Conservation (phyloP, 108 stramenopile species). For the Cyclotella distinguenda region DNA sequence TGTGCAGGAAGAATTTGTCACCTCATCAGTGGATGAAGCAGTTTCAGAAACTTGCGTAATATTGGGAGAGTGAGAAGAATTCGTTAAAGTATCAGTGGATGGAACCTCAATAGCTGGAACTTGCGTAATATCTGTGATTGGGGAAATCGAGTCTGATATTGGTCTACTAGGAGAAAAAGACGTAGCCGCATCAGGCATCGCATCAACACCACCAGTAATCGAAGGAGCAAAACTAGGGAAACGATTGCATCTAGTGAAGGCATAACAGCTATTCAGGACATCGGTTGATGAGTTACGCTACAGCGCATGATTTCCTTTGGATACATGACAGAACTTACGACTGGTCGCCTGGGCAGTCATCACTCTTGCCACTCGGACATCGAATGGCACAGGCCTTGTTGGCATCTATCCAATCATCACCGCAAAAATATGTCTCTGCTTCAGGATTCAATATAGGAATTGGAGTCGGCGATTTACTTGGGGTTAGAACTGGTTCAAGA, state of each 20-base stretch:
- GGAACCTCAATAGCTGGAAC: too few species aligned
- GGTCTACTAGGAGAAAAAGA: neutral
- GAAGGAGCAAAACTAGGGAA: neutral
- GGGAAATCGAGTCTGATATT: too few species aligned
- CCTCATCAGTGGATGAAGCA: too few species aligned
- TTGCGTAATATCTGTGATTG: too few species aligned
- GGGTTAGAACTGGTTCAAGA: conserved; percentile 9
- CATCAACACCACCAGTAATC: too few species aligned
- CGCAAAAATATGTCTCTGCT: conserved; percentile 38
- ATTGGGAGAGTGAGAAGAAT: too few species aligned
- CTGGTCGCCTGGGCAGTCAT: conserved; percentile 34
- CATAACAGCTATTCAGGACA: too few species aligned
- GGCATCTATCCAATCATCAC: conserved; percentile 36
- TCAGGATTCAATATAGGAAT: conserved; percentile 20
- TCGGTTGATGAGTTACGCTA: too few species aligned
- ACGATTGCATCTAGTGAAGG: conserved; percentile 35
- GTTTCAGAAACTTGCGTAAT: too few species aligned
- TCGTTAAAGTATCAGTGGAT: too few species aligned
- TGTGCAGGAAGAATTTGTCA: neutral
- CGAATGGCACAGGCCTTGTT: conserved; percentile 26
- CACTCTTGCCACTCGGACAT: conserved; percentile 41
- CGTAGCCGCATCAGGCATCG: too few species aligned
- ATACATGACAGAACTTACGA: neutral
- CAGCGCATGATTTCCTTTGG: too few species aligned
- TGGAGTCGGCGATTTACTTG: conserved; percentile 15